phyloP scores from a whole-genome alignment of 306 rosid genomes.

The Luffa aegyptiaca region DNA sequence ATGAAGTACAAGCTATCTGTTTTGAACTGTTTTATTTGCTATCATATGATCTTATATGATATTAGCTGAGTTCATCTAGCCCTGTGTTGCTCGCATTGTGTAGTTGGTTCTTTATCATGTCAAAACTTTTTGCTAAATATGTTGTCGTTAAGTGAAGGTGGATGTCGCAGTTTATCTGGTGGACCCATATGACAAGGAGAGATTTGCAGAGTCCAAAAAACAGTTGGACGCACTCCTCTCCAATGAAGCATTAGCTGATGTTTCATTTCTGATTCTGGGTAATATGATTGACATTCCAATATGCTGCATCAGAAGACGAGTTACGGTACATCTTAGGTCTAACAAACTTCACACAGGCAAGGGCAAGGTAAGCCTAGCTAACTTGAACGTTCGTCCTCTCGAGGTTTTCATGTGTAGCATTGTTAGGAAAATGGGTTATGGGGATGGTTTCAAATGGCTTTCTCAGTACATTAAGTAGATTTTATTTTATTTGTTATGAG shows the following conservation, averaged over 20 bases:
- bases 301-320: constrained; percentile 86
- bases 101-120: background rate
- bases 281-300: constrained; percentile 74
- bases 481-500: background rate
- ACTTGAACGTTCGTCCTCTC: constrained; percentile 62
- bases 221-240: constrained; percentile 82
- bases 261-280: constrained; percentile 76
- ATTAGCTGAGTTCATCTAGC: background rate
- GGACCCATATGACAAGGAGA: constrained; percentile 73
- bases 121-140: background rate
- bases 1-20: background rate
- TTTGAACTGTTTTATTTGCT: background rate
- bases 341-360: constrained; percentile 77
- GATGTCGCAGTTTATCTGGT: constrained; percentile 80
- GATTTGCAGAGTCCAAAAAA: constrained; percentile 66
- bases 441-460: constrained; percentile 88
- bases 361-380: constrained; percentile 64
- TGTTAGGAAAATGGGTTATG: constrained; percentile 88
- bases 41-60: too few relatives aligned
- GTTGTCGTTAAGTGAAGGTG: constrained; percentile 32
- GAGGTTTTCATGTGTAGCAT: constrained; percentile 95
- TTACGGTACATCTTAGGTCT: constrained; percentile 63
- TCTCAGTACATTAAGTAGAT: constrained; percentile 76
- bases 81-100: background rate
- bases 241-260: constrained; percentile 56